Evolutionary conservation across 2,329 filamentous ascomycete species (phyloP).

Genomic region (Metarhizium anisopliae): DNA sequence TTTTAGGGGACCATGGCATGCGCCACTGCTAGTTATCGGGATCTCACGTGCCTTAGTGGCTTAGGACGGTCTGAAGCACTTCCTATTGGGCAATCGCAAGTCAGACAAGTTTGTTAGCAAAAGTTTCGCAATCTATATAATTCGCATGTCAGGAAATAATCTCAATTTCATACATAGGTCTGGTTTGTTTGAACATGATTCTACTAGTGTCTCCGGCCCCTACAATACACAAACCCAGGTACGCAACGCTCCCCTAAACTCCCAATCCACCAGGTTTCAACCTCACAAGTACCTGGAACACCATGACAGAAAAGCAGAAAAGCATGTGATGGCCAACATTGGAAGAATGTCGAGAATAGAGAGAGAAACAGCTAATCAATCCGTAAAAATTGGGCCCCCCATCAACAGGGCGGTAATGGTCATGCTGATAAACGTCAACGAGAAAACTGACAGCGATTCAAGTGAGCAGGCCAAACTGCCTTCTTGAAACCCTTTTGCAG

Average conservation of each 20-base stretch:
- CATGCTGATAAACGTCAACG: slow-evolving; percentile 10
- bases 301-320: no score
- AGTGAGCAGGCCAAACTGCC: slow-evolving; percentile 1
- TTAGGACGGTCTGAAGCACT: not conserved
- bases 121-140: no score
- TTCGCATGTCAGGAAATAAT: not conserved
- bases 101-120: no score
- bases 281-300: no score
- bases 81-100: not conserved
- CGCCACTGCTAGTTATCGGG: not conserved
- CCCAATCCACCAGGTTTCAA: not conserved
- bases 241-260: not conserved
- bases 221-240: not conserved
- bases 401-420: slow-evolving; percentile 5
- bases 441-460: slow-evolving; percentile 7
- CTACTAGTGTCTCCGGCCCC: not conserved
- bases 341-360: not conserved
- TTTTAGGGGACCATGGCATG: slow-evolving; percentile 10
- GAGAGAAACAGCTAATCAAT: not conserved
- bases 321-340: no score
- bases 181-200: no score
- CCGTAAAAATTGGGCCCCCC: not conserved
- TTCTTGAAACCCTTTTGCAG: slow-evolving; percentile 23
- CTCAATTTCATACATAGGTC: no score
- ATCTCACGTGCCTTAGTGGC: not conserved